Percentiles rank a stretch among this genome's conserved stretches.
phyloP scores from a whole-genome alignment of 495 filamentous ascomycete species.

The Cercophora sp. region DNA sequence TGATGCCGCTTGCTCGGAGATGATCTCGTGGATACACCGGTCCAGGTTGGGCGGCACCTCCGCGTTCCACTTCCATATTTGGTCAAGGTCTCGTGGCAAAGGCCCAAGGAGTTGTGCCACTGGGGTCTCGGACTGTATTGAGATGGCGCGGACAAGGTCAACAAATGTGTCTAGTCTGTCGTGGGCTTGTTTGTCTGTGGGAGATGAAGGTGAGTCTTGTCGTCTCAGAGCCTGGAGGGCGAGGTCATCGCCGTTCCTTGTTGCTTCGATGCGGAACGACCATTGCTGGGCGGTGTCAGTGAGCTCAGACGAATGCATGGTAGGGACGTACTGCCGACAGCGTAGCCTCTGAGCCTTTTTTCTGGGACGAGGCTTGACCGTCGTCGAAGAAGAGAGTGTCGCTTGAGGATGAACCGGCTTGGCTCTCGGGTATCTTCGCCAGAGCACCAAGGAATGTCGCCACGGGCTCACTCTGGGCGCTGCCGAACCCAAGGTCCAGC shows the following conservation, averaged over 20 bases:
- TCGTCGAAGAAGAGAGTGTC: too few species aligned
- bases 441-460: too few species aligned
- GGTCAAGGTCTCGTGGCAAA: conserved; percentile 21
- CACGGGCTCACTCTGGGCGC: too few species aligned
- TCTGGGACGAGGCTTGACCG: too few species aligned
- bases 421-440: too few species aligned
- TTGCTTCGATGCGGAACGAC: conserved; percentile 13
- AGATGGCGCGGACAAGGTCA: not conserved
- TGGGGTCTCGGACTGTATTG: conserved; percentile 3
- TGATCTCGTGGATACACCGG: conserved; percentile 38
- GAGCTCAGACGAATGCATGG: too few species aligned
- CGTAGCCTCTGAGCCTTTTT: too few species aligned
- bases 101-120: conserved; percentile 12
- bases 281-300: conserved; percentile 13
- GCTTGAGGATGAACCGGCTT: too few species aligned
- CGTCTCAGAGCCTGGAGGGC: conserved; percentile 10
- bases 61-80: conserved; percentile 40
- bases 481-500: too few species aligned
- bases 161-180: not conserved
- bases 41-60: conserved; percentile 29
- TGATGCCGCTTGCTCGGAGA: conserved; percentile 26
- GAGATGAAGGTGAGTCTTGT: not conserved
- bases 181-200: not conserved
- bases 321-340: too few species aligned
- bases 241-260: conserved; percentile 3